phyloP scores from a whole-genome alignment of 2,329 filamentous ascomycete species.

The Mycogone perniciosa region DNA sequence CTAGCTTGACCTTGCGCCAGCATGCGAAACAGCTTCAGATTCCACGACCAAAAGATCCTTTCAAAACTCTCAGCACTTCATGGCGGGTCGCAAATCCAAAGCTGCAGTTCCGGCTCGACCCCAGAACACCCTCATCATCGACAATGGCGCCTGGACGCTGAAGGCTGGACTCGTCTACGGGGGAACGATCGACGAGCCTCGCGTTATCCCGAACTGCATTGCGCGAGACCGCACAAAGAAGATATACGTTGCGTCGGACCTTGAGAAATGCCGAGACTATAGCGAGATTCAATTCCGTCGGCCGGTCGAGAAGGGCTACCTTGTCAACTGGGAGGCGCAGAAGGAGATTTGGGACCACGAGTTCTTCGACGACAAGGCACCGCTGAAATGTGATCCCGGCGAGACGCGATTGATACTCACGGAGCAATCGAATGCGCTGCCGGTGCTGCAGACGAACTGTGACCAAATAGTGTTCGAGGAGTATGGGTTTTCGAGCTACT shows the following conservation, averaged over 20 bases:
- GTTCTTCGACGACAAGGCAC: constrained; percentile 66
- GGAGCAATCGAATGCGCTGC: constrained; percentile 78
- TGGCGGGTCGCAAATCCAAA: constrained; percentile 49
- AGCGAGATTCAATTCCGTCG: constrained; percentile 81
- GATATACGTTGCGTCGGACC: constrained; percentile 71
- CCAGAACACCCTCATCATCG: constrained; percentile 71
- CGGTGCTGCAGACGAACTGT: constrained; percentile 76
- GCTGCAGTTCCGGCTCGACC: constrained; percentile 47
- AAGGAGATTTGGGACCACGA: constrained; percentile 93
- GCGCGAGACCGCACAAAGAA: constrained; percentile 74
- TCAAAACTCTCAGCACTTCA: constrained; percentile 18
- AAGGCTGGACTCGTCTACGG: constrained; percentile 74
- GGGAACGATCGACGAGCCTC: constrained; percentile 48
- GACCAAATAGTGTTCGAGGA: constrained; percentile 98
- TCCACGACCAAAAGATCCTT: neutral
- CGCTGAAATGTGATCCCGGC: constrained; percentile 63
- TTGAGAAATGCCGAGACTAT: constrained; percentile 77
- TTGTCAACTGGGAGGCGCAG: constrained; percentile 95
- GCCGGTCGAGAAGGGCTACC: constrained; percentile 88
- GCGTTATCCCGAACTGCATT: constrained; percentile 79
- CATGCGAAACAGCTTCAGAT: neutral
- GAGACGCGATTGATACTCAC: constrained; percentile 80
- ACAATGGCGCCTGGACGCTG: constrained; percentile 87
- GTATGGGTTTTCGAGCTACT: constrained; percentile 85
- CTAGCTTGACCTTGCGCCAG: neutral